Percentiles rank a stretch among this genome's conserved stretches.
These are phyloP conservation scores for Suaeda aralocaspica DNA, from an alignment of 148 eudicot species.

Conservation along the genomic window DNA sequence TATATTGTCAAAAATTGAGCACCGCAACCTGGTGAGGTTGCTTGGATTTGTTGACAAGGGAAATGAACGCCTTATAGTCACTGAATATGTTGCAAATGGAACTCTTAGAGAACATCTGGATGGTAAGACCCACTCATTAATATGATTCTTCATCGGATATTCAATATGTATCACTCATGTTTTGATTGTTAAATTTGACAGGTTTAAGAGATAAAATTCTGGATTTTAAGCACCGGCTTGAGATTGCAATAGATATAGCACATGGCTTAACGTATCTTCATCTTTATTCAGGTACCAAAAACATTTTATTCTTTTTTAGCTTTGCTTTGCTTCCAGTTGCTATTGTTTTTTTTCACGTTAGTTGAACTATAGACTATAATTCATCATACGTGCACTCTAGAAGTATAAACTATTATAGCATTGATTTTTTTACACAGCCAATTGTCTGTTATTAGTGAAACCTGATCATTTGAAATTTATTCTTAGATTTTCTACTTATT, in stretches of 20 bases:
- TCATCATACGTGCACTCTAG: not conserved
- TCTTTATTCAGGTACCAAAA: constrained; percentile 63
- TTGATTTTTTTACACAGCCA: too few relatives aligned
- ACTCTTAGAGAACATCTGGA: constrained; percentile 94
- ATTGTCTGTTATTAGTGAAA: constrained; percentile 1
- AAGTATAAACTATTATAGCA: not conserved
- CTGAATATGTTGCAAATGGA: constrained; percentile 89
- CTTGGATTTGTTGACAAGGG: constrained; percentile 89
- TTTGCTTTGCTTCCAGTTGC: constrained; percentile 2
- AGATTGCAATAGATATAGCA: constrained; percentile 83
- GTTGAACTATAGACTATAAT: not conserved
- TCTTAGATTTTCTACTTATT: not conserved
- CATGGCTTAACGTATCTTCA: constrained; percentile 95
- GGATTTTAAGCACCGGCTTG: constrained; percentile 89
- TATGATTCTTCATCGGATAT: not conserved
- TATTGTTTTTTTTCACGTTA: not conserved
- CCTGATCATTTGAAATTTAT: not conserved
- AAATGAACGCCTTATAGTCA: constrained; percentile 75
- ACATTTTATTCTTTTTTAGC: not conserved
- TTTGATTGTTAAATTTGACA: constrained; percentile 36
- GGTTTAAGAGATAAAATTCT: constrained; percentile 61
- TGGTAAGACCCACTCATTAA: constrained; percentile 51
- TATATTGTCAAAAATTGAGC: constrained; percentile 86
- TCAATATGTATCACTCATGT: constrained; percentile 15
- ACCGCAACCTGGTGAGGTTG: constrained; percentile 76